A percentile compares a stretch with the other conserved stretches of the same genome.
These are phyloP conservation scores for Saccharomyces hybrid DNA, from an alignment of 1,139 yeast species.

Conservation along the genomic window DNA sequence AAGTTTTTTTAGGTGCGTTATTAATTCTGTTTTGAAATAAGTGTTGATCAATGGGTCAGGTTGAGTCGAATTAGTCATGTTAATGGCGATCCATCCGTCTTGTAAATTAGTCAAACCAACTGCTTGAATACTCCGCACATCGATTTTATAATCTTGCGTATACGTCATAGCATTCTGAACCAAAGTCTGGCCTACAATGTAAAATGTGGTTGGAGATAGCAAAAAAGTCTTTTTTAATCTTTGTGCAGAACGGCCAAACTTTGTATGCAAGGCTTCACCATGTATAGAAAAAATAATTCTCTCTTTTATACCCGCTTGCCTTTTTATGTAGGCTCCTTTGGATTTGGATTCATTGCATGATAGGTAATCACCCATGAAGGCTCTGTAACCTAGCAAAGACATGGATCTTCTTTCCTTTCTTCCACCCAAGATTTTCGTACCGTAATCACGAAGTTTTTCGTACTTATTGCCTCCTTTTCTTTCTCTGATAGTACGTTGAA, in stretches of 20 bases:
- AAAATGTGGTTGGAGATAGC: slow-evolving; percentile 54
- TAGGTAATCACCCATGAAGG: slow-evolving; percentile 89
- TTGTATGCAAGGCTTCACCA: slow-evolving; percentile 76
- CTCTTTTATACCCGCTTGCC: slow-evolving; percentile 64
- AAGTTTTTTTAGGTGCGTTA: slow-evolving; percentile 63
- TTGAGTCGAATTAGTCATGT: slow-evolving; percentile 45
- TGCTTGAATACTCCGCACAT: slow-evolving; percentile 53
- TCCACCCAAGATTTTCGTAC: slow-evolving; percentile 59
- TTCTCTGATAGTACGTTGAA: slow-evolving; percentile 82
- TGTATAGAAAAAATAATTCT: slow-evolving; percentile 65
- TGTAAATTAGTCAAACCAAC: slow-evolving; percentile 68
- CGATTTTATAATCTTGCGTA: slow-evolving; percentile 56
- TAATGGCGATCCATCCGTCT: slow-evolving; percentile 90
- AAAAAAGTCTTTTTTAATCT: slow-evolving; percentile 68
- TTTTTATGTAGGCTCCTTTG: slow-evolving; percentile 61
- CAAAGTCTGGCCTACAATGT: slow-evolving; percentile 64
- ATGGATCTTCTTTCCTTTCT: slow-evolving; percentile 86
- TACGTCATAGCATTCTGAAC: slow-evolving; percentile 68
- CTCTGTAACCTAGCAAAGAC: slow-evolving; percentile 81
- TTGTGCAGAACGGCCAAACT: slow-evolving; percentile 88
- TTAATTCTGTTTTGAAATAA: slow-evolving; percentile 81
- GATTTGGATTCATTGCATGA: slow-evolving; percentile 73
- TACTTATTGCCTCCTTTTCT: slow-evolving; percentile 74
- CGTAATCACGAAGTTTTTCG: slow-evolving; percentile 79
- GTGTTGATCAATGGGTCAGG: slow-evolving; percentile 82